Base-by-base conservation (phyloP, 495 filamentous ascomycete genomes). In the Lophiostoma macrostomum region DNA sequence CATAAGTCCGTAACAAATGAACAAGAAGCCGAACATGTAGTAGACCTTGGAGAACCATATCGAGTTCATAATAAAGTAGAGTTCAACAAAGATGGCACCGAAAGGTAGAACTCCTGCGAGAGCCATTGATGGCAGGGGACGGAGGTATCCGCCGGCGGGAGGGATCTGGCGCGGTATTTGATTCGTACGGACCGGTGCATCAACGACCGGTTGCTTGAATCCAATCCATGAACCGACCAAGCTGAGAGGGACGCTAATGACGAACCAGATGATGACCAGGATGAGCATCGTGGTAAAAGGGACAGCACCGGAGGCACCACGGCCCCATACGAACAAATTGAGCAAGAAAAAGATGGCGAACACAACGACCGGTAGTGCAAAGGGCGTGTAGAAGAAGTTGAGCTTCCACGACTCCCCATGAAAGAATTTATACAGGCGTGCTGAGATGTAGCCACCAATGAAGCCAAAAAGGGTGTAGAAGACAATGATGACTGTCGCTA, bases 21-120 rank as follows among this genome's bases (percentile, higher is more conserved):
- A 98, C 31, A 98, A 77, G 77, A 98, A 98, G 24, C 93, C 93
- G 61, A 98, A 98, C 93, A 98, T 98, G 76, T 98, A 98, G 76
- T 98, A 98, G 50, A 98, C 88, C 74, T 91, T 91, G 75, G 82
- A 87, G 69, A 90, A 91, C 93, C 93, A 98, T 64, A 98, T 88
- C 8, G 85, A 90, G 71, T 83, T 91, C 87, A 96, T 93, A 73
- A 98, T 96, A 71, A 95, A 96, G 78, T 93, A 95, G 12, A 98
- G 82, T 70, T 98, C 94, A 32, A 97, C 89, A 56, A 95, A 95
- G 71, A 98, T 96, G 37, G 93, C 90, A 37, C 85, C 88, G 61
- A 98, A 98, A 10, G 94, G 94, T 12, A 96, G 76, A 42, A 96
- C 82, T 27, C 93, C 94, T 18, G 90, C 91, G 22, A 95, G 75